Evolutionary conservation across 345 rosid species (phyloP), one percentile per base, ranked within the genome.

Genomic region (Hibiscus tridactylites): DNA sequence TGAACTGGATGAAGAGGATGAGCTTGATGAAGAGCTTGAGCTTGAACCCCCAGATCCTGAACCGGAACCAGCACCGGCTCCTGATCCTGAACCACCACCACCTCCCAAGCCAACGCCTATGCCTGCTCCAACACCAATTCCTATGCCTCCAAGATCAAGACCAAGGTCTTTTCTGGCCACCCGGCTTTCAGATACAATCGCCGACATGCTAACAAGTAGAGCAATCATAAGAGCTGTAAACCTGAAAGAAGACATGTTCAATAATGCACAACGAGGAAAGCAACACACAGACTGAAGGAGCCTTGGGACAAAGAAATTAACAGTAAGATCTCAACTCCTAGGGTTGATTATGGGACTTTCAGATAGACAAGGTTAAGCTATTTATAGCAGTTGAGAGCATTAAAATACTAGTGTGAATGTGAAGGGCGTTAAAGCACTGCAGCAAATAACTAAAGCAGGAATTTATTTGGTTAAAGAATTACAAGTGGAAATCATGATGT

Each of bases 21-120:
- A 84, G 42, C 79, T 80, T 3, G 85, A 81, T 52, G 83, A 80
- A 4, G 85, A 85, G 16, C 84, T 79, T 21, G 85, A 81, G 70
- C 85, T 81, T 17, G 81, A 82, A 42, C 85, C 79, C 37, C 71
- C 28, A 0, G 83, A 82, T 5, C 83, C 76, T 4, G 89, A 71
- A 52, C 85, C 66, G 3, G 77, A 74, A 44, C 88, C 46, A 19
- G 84, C 77, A 2, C 87, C 54, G 17, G 54, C 54, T 7, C 60
- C 84, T 9, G 46, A n/a, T 12, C 82, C 79, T 7, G 88, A 85
- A 37, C 84, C 82, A 21, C 87, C 56, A 17, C 84, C 88, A 61
- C 74, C 73, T 5, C 81, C 85, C 6, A 79, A 16, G 46, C 83
- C 81, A 61, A 79, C 60, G 29, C 80, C 83, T 52, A 78, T 7